Percentiles rank a stretch among this genome's conserved stretches.
Conservation (phyloP, 75 land plant genomes). For the Larix kaempferi region DNA sequence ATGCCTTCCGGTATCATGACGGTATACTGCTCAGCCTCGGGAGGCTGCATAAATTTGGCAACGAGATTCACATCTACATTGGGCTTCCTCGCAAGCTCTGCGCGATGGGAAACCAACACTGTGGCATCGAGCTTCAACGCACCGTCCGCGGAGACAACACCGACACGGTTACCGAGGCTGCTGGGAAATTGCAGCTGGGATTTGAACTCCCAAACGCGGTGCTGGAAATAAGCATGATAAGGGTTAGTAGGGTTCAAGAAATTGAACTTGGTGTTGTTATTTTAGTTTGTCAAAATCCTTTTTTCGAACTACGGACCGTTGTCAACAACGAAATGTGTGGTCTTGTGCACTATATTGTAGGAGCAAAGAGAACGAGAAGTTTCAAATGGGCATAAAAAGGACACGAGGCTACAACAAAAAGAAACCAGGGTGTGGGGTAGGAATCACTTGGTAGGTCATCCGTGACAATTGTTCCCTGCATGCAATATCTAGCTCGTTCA, state of each 20-base stretch:
- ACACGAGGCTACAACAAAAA: too few species aligned
- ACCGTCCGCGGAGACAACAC: neutral
- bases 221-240: slow-evolving; percentile 95
- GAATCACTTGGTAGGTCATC: too few species aligned
- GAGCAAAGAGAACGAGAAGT: too few species aligned
- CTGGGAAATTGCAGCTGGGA: slow-evolving; percentile 53
- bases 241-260: slow-evolving; percentile 80
- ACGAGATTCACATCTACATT: slow-evolving; percentile 31
- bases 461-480: too few species aligned
- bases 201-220: slow-evolving; percentile 68
- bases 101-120: slow-evolving; percentile 16
- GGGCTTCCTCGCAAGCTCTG: slow-evolving; percentile 30
- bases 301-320: slow-evolving; percentile 96
- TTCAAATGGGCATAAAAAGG: too few species aligned
- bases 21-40: slow-evolving; percentile 87
- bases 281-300: slow-evolving; percentile 79
- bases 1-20: slow-evolving; percentile 86
- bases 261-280: slow-evolving; percentile 85
- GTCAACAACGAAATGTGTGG: slow-evolving; percentile 86
- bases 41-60: slow-evolving; percentile 72
- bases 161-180: slow-evolving; percentile 19
- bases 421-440: too few species aligned
- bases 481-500: too few species aligned
- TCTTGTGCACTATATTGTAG: slow-evolving; percentile 88
- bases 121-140: slow-evolving; percentile 16